These are phyloP conservation scores for Ceratocystis alfenasii DNA, from an alignment of 2,329 filamentous ascomycete genomes.

Conservation along the genomic window DNA sequence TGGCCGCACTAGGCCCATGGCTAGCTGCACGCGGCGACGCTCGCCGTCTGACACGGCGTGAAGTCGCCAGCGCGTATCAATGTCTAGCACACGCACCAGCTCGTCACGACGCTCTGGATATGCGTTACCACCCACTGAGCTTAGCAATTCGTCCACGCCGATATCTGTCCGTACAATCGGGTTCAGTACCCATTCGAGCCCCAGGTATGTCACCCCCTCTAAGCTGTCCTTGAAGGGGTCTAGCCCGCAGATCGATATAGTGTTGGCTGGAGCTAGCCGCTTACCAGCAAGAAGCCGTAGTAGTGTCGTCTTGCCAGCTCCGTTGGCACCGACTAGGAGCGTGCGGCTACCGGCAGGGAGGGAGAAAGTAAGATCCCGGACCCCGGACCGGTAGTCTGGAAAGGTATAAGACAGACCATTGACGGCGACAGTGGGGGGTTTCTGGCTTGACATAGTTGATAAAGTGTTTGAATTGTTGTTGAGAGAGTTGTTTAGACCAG, in stretches of 20 bases:
- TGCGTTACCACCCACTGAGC: constrained; percentile 72
- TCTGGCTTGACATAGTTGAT: constrained; percentile 26
- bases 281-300: constrained; percentile 90
- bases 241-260: constrained; percentile 65
- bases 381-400: constrained; percentile 68
- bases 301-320: constrained; percentile 92
- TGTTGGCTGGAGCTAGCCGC: constrained; percentile 66
- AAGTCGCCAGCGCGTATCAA: constrained; percentile 88
- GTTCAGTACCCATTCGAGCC: constrained; percentile 96
- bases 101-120: constrained; percentile 77
- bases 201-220: constrained; percentile 92
- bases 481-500: background rate
- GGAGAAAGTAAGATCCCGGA: constrained; percentile 59
- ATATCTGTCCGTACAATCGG: constrained; percentile 93
- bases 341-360: constrained; percentile 78
- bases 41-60: constrained; percentile 92
- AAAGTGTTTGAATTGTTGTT: background rate
- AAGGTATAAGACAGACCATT: constrained; percentile 76
- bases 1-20: constrained; percentile 85
- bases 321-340: constrained; percentile 89
- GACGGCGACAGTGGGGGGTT: constrained; percentile 55
- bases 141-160: constrained; percentile 72
- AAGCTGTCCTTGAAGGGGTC: constrained; percentile 87
- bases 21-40: constrained; percentile 78
- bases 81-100: constrained; percentile 76